phyloP scores from a whole-genome alignment of 2,329 filamentous ascomycete species.

The Cladosporium sp. region DNA sequence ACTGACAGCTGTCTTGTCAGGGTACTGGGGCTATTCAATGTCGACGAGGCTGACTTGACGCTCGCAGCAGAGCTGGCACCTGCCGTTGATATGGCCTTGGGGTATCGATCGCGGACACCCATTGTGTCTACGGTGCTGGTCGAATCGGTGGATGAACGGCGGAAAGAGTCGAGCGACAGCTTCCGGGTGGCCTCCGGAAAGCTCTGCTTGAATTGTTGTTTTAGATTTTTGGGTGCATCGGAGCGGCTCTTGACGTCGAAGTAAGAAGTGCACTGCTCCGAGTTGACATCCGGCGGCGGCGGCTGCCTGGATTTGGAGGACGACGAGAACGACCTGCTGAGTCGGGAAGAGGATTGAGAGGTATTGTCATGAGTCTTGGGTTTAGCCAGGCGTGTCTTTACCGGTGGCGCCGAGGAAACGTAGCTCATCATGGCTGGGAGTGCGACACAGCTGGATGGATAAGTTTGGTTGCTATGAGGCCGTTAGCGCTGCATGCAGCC shows the following conservation, averaged over 20 bases:
- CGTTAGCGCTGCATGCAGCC: neutral
- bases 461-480: conserved; percentile 7
- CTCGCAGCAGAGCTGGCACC: conserved; percentile 12
- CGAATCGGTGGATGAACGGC: conserved; percentile 9
- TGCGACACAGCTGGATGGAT: neutral
- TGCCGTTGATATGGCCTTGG: conserved; percentile 6
- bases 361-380: conserved; percentile 12
- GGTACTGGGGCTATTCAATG: conserved; percentile 16
- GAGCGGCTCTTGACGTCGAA: conserved; percentile 15
- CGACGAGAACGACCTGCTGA: conserved; percentile 2
- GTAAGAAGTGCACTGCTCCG: conserved; percentile 13
- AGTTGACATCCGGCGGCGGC: conserved; percentile 2
- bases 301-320: conserved; percentile 6
- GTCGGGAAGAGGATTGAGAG: conserved; percentile 1
- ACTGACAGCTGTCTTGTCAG: conserved; percentile 24
- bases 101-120: conserved; percentile 14
- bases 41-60: conserved; percentile 17
- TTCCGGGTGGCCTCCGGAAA: conserved; percentile 17
- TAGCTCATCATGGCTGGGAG: conserved; percentile 8
- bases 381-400: conserved; percentile 10
- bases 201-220: conserved; percentile 18
- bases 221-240: conserved; percentile 16
- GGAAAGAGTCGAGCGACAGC: conserved; percentile 9
- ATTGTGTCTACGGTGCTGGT: conserved; percentile 5
- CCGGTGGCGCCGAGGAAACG: neutral